phyloP scores from a whole-genome alignment of 129 eudicot genomes.

The Ambrosia trifida region DNA sequence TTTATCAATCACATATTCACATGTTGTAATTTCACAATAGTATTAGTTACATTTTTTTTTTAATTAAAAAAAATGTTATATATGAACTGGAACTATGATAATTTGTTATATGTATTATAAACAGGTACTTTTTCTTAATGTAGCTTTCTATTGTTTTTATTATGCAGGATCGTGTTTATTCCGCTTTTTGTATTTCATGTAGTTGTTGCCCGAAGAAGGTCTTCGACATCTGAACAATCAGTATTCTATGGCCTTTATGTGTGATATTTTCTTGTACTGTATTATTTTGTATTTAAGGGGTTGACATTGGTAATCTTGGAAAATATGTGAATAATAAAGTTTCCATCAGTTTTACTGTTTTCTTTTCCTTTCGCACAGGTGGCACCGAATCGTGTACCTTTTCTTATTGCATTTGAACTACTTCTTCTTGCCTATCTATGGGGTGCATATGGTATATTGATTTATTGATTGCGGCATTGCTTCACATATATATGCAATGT shows the following conservation, averaged over 20 bases:
- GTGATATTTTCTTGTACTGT: conserved; percentile 23
- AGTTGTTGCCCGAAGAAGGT: conserved; percentile 84
- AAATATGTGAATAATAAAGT: conserved; percentile 8
- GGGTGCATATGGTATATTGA: conserved; percentile 61
- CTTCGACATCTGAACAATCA: conserved; percentile 77
- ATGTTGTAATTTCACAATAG: background rate
- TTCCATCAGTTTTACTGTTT: background rate
- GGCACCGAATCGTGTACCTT: conserved; percentile 87
- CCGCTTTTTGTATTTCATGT: conserved; percentile 86
- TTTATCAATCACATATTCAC: background rate
- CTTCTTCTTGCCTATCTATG: conserved; percentile 79
- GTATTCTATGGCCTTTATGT: conserved; percentile 81
- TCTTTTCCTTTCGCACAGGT: conserved; percentile 40
- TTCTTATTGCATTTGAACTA: conserved; percentile 80
- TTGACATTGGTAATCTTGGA: background rate
- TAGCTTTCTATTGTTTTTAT: background rate
- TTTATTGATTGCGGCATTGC: conserved; percentile 18
- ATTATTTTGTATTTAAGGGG: conserved; percentile 7
- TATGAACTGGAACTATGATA: background rate
- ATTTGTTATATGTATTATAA: background rate
- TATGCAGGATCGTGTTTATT: conserved; percentile 67
- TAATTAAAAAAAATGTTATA: too few relatives aligned
- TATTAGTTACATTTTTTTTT: background rate
- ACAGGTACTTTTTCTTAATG: background rate
- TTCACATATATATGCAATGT: background rate